Evolutionary conservation across 371 early-diverging fungal species (phyloP).

Genomic region (Rhizomucor pusillus): DNA sequence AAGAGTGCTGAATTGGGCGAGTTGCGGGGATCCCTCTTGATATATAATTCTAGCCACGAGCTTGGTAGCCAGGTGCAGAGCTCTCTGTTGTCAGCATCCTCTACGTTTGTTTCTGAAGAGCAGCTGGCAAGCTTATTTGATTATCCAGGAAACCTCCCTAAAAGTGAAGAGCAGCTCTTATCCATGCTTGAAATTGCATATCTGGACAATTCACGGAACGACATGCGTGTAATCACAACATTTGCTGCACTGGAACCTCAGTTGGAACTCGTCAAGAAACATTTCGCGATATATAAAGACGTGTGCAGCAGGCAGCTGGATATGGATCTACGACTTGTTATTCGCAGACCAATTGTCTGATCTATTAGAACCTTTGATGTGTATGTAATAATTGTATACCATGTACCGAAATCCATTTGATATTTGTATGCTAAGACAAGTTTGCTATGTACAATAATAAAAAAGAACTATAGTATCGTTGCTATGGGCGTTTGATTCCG

Average conservation of each 20-base stretch:
- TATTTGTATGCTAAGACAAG: too few species aligned
- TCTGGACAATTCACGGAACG: conserved; percentile 30
- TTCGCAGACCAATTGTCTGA: neutral
- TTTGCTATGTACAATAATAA: too few species aligned
- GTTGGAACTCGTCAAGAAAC: conserved; percentile 2
- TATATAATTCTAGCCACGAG: conserved; percentile 2
- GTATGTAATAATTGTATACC: too few species aligned
- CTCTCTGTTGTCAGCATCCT: neutral
- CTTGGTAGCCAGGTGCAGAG: neutral
- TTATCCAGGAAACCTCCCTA: conserved; percentile 61
- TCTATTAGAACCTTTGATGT: too few species aligned
- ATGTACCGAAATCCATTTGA: too few species aligned
- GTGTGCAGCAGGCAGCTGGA: neutral
- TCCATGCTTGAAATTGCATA: conserved; percentile 59
- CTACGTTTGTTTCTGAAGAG: conserved; percentile 23
- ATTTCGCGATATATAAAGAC: conserved; percentile 19
- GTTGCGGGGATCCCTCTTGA: conserved; percentile 11
- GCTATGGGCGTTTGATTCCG: too few species aligned
- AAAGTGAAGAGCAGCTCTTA: conserved; percentile 34
- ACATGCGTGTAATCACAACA: conserved; percentile 26
- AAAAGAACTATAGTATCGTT: too few species aligned
- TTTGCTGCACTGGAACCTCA: conserved; percentile 24
- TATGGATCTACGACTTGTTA: neutral
- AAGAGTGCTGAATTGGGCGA: conserved; percentile 11
- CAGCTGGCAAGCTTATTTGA: conserved; percentile 52